Percentiles rank a stretch among this genome's conserved stretches.
Evolutionary conservation across 176 grass and related monocot species (phyloP).

Genomic region (Alopecurus myosuroides): DNA sequence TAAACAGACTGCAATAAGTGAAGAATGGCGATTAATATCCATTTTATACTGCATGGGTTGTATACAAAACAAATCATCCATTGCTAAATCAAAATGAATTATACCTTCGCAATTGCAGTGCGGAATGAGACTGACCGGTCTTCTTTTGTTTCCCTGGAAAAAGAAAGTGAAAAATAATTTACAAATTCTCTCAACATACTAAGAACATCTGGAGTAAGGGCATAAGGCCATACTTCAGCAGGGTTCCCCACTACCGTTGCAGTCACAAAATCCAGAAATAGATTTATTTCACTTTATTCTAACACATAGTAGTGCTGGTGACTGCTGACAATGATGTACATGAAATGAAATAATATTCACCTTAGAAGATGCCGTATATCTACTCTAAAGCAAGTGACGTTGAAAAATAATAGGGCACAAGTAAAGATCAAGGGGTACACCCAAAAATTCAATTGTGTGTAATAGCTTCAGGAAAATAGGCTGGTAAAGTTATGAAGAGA

Average conservation of each 20-base stretch:
- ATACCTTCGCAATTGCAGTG: constrained; percentile 88
- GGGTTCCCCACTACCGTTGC: neutral
- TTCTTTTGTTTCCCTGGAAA: constrained; percentile 61
- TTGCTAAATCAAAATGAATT: constrained; percentile 5
- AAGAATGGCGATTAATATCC: constrained; percentile 5
- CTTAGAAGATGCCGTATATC: neutral
- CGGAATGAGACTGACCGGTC: constrained; percentile 73
- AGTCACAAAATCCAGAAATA: neutral
- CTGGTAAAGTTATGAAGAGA: neutral
- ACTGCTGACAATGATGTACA: neutral
- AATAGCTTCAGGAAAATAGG: constrained; percentile 14
- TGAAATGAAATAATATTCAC: neutral
- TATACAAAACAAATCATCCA: neutral
- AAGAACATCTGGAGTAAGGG: neutral
- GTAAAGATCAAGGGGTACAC: neutral
- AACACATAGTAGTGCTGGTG: neutral
- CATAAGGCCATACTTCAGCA: neutral
- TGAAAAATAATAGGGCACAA: neutral
- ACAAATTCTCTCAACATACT: neutral
- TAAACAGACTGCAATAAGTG: constrained; percentile 79
- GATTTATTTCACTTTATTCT: neutral
- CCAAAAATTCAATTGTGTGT: neutral
- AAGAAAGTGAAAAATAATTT: constrained; percentile 12
- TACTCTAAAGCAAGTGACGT: neutral
- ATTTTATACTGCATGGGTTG: constrained; percentile 13